phyloP scores from a whole-genome alignment of 768 basidiomycete species.

The Pisolithus microcarpus region DNA sequence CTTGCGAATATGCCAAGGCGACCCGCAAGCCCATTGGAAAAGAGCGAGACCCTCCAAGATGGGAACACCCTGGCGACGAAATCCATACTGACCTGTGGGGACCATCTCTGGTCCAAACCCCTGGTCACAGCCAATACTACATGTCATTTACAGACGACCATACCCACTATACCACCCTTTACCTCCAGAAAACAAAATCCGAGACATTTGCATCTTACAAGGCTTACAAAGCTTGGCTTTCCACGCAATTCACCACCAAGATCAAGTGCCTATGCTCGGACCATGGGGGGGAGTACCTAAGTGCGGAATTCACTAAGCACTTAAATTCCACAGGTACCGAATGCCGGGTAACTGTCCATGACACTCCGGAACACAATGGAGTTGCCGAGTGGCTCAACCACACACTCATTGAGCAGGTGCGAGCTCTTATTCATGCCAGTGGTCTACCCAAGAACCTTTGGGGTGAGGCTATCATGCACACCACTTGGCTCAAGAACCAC shows the following conservation, averaged over 20 bases:
- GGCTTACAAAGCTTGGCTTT: conserved; percentile 1
- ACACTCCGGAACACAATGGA: conserved; percentile 40
- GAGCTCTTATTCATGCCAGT: neutral
- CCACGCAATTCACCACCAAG: neutral
- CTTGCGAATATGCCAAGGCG: conserved; percentile 8
- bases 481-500: too few relatives aligned
- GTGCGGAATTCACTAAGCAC: conserved; percentile 2
- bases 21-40: conserved; percentile 7
- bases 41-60: neutral
- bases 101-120: conserved; percentile 27
- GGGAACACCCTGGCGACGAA: conserved; percentile 1
- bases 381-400: conserved; percentile 18
- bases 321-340: neutral
- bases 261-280: conserved; percentile 6
- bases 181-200: too few relatives aligned
- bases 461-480: too few relatives aligned
- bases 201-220: conserved; percentile 6
- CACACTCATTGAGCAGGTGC: neutral
- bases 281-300: conserved; percentile 29
- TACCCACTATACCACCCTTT: neutral
- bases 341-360: conserved; percentile 32
- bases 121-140: conserved; percentile 11
- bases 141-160: conserved; percentile 8
- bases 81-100: conserved; percentile 39
- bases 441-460: neutral